phyloP scores from a whole-genome alignment of 371 early-diverging fungal species.

The Haplosporangium sp. region DNA sequence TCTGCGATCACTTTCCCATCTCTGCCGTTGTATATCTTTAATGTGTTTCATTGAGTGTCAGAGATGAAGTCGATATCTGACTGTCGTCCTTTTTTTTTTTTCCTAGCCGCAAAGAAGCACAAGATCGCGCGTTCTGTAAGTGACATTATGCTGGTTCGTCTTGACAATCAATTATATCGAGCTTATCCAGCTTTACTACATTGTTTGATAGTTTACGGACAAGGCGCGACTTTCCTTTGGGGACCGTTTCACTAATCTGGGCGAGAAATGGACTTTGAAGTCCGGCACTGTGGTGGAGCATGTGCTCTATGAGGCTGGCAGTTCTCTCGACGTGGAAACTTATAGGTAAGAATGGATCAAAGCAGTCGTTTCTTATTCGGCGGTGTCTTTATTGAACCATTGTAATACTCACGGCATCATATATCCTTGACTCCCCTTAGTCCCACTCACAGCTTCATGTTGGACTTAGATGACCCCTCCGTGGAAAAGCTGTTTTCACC shows the following conservation, averaged over 20 bases:
- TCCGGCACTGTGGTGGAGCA: slow-evolving; percentile 6
- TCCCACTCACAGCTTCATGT: slow-evolving; percentile 11
- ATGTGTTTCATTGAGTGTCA: too few relatives aligned
- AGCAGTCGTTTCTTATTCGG: background rate
- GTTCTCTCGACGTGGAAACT: background rate
- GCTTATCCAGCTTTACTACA: slow-evolving; percentile 36
- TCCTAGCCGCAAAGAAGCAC: background rate
- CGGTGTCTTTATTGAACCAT: background rate
- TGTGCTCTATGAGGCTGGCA: slow-evolving; percentile 3
- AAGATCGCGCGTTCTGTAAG: background rate
- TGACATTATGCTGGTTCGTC: background rate
- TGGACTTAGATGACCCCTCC: slow-evolving; percentile 11
- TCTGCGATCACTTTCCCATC: too few relatives aligned
- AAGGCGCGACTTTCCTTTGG: slow-evolving; percentile 2
- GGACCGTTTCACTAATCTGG: slow-evolving; percentile 4
- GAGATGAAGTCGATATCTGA: too few relatives aligned
- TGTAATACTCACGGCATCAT: background rate
- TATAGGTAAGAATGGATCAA: slow-evolving; percentile 2
- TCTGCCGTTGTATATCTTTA: too few relatives aligned
- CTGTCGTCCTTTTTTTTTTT: background rate
- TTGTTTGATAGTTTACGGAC: slow-evolving; percentile 1
- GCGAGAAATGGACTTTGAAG: slow-evolving; percentile 5
- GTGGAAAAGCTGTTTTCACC: slow-evolving; percentile 4
- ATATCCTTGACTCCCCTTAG: background rate
- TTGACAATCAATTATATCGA: background rate